A percentile compares a stretch with the other conserved stretches of the same genome.
Conservation (phyloP, 441 rosid species). For the Pelargonium exstipulatum region DNA sequence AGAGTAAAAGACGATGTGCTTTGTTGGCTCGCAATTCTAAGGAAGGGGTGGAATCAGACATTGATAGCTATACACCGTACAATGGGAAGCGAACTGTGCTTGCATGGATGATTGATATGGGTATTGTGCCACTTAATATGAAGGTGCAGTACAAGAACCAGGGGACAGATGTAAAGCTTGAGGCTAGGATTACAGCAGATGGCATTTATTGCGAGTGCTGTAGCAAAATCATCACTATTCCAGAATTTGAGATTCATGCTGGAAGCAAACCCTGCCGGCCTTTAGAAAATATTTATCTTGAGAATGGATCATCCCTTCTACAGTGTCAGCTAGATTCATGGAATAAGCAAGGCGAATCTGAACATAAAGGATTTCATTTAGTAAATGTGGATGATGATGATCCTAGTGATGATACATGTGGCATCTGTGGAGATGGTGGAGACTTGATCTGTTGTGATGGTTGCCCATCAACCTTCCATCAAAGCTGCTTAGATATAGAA, state of each 20-base stretch:
- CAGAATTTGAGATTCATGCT: conserved; percentile 63
- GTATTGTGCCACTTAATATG: conserved; percentile 48
- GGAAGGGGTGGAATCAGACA: conserved; percentile 35
- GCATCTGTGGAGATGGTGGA: conserved; percentile 98
- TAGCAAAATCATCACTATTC: conserved; percentile 37
- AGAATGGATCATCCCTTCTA: conserved; percentile 59
- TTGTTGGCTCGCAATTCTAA: conserved; percentile 61
- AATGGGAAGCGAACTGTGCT: conserved; percentile 74
- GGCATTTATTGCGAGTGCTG: conserved; percentile 88
- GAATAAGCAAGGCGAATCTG: conserved; percentile 58
- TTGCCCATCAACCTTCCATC: conserved; percentile 97
- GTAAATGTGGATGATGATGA: conserved; percentile 65
- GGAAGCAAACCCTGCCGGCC: conserved; percentile 48
- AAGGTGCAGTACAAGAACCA: conserved; percentile 51
- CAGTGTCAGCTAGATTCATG: conserved; percentile 68
- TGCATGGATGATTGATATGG: conserved; percentile 79
- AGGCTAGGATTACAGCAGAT: conserved; percentile 50
- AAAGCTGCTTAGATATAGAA: conserved; percentile 69
- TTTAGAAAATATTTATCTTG: conserved; percentile 53
- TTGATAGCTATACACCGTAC: conserved; percentile 50
- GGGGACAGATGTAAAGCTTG: conserved; percentile 29
- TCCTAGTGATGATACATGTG: conserved; percentile 95
- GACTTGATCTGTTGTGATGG: conserved; percentile 85
- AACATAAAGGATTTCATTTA: conserved; percentile 48
- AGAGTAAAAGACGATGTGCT: conserved; percentile 51